Evolutionary conservation across 805 yeast genomes (phyloP).

Genomic region (Ogataea minuta): DNA sequence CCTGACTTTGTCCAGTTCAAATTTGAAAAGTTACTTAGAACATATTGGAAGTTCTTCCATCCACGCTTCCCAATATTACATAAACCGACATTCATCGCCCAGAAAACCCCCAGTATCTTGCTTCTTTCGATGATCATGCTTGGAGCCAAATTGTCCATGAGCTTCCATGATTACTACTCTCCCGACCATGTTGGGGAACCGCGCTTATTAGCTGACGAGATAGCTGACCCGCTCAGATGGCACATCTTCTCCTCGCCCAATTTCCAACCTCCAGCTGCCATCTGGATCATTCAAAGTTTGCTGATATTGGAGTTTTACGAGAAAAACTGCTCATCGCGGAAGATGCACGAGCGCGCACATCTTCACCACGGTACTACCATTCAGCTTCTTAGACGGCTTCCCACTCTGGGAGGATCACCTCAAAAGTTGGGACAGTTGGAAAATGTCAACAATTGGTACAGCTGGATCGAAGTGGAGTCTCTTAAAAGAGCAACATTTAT

Average conservation of each 20-base stretch:
- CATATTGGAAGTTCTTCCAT: conserved; percentile 60
- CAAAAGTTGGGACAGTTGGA: conserved; percentile 27
- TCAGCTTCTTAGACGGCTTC: conserved; percentile 72
- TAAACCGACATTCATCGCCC: conserved; percentile 54
- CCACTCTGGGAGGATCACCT: conserved; percentile 73
- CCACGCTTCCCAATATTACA: conserved; percentile 60
- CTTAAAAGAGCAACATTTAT: conserved; percentile 75
- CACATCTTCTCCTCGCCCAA: conserved; percentile 66
- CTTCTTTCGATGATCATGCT: conserved; percentile 54
- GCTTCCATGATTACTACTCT: conserved; percentile 29
- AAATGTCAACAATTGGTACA: conserved; percentile 40
- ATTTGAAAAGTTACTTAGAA: conserved; percentile 31
- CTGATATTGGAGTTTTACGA: conserved; percentile 76
- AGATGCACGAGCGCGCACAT: conserved; percentile 77
- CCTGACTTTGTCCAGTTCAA: conserved; percentile 31
- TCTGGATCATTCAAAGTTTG: conserved; percentile 76
- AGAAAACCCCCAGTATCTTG: conserved; percentile 46
- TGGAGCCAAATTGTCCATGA: conserved; percentile 44
- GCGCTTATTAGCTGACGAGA: conserved; percentile 42
- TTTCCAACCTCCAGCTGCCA: conserved; percentile 71
- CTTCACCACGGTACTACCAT: conserved; percentile 85
- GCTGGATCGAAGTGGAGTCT: conserved; percentile 80
- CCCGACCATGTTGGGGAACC: conserved; percentile 25
- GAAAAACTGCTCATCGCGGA: conserved; percentile 65
- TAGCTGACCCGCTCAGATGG: conserved; percentile 64